Evolutionary conservation across 805 yeast species (phyloP).

Genomic region (Sugiyamaella americana): DNA sequence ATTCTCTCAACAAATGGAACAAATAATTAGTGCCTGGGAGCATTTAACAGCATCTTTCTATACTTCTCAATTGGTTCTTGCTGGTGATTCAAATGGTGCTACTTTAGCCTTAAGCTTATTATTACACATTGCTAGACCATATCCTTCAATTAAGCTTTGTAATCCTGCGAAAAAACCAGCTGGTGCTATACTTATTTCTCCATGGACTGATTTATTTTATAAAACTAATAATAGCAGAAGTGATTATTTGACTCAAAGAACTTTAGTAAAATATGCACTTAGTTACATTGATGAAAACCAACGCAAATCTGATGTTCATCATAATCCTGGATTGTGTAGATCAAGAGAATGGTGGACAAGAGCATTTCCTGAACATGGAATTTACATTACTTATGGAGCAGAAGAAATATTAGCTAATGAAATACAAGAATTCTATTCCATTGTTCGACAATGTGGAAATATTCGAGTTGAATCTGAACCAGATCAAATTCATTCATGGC

Average conservation of each 20-base stretch:
- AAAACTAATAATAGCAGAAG: conserved; percentile 10
- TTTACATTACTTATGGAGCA: conserved; percentile 39
- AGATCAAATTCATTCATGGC: conserved; percentile 45
- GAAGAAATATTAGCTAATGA: conserved; percentile 38
- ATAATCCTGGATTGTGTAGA: conserved; percentile 31
- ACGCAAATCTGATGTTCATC: conserved; percentile 24
- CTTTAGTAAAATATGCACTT: conserved; percentile 12
- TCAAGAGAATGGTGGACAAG: conserved; percentile 36
- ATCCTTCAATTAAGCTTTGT: conserved; percentile 15
- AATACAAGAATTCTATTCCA: conserved; percentile 31
- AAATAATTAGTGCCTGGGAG: conserved; percentile 32
- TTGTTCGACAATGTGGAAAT: conserved; percentile 27
- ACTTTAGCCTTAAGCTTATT: conserved; percentile 36
- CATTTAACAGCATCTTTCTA: conserved; percentile 25
- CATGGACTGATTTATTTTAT: conserved; percentile 24
- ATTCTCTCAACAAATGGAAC: conserved; percentile 28
- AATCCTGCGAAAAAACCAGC: conserved; percentile 24
- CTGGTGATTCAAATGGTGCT: conserved; percentile 49
- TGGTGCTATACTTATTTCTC: conserved; percentile 33
- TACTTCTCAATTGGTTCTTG: conserved; percentile 30
- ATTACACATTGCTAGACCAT: conserved; percentile 35
- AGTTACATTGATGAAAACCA: conserved; percentile 14
- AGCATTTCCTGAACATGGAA: conserved; percentile 40
- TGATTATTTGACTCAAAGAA: conserved; percentile 19
- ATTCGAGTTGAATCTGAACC: conserved; percentile 32